These are phyloP conservation scores for Phytophthora uliginosa DNA, from an alignment of 352 stramenopile species.

Conservation along the genomic window DNA sequence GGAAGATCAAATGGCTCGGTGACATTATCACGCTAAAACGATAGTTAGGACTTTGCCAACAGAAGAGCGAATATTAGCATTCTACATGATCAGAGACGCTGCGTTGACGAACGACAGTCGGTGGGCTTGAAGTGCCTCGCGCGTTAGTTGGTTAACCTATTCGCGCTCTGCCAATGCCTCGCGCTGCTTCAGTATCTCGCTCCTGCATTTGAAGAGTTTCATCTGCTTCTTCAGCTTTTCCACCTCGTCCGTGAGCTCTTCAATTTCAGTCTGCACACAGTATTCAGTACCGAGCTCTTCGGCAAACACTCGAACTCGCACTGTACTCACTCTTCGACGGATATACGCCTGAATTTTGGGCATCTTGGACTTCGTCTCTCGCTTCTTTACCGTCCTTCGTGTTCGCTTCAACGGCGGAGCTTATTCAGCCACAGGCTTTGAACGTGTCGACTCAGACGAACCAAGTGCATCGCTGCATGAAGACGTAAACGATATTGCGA, in stretches of 20 bases:
- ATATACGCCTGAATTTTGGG: neutral
- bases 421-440: neutral
- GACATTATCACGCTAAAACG: conserved; percentile 20
- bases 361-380: neutral
- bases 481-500: neutral
- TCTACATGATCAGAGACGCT: no score
- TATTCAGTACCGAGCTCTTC: neutral
- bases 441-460: neutral
- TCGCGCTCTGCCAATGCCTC: conserved; percentile 27
- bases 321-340: neutral
- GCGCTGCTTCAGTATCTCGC: conserved; percentile 18
- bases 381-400: neutral
- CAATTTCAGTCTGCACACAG: neutral
- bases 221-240: conserved; percentile 33
- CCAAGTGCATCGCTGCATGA: neutral
- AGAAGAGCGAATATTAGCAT: neutral
- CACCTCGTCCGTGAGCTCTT: conserved; percentile 8
- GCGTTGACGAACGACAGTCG: conserved; percentile 34
- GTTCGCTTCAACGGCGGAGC: neutral
- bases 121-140: conserved; percentile 25
- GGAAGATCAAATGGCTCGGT: conserved; percentile 39
- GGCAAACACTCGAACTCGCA: neutral
- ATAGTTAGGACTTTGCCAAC: no score
- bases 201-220: conserved; percentile 7
- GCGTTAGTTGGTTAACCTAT: conserved; percentile 28